phyloP scores from a whole-genome alignment of 106 monocot genomes.

The Iris macrosiphon region DNA sequence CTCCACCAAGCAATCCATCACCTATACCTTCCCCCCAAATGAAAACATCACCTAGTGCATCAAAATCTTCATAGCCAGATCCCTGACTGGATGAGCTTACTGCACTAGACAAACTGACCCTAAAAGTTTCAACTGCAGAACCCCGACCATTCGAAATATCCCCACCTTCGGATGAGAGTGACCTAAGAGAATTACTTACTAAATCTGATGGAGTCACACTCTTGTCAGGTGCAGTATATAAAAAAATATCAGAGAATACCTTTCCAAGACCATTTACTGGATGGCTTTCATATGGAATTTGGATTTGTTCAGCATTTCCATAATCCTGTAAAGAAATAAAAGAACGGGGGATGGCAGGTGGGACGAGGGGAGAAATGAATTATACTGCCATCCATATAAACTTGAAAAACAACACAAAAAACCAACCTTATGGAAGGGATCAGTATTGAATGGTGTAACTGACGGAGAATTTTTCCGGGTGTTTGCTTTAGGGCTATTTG shows the following conservation, averaged over 20 bases:
- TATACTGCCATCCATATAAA: background rate
- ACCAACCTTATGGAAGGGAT: constrained; percentile 22
- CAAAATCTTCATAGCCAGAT: constrained; percentile 48
- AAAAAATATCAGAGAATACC: constrained; percentile 32
- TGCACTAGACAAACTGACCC: constrained; percentile 53
- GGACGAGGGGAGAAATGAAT: background rate
- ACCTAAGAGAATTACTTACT: constrained; percentile 9
- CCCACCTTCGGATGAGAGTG: constrained; percentile 16
- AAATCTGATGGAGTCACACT: constrained; percentile 13
- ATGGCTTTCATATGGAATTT: constrained; percentile 17
- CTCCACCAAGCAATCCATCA: constrained; percentile 39
- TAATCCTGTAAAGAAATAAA: constrained; percentile 16
- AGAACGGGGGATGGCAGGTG: background rate
- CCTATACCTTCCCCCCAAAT: constrained; percentile 48
- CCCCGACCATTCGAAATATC: constrained; percentile 21
- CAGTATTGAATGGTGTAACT: constrained; percentile 17
- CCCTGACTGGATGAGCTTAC: constrained; percentile 59
- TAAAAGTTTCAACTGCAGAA: constrained; percentile 37
- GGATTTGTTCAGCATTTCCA: constrained; percentile 7
- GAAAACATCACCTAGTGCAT: constrained; percentile 52
- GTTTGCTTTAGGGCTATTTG: constrained; percentile 19
- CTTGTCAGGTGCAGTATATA: constrained; percentile 21
- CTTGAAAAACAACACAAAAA: background rate
- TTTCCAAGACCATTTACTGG: constrained; percentile 22
- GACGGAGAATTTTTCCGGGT: constrained; percentile 19